A percentile compares a stretch with the other conserved stretches of the same genome.
Conservation (phyloP, 129 eudicot genomes). For the Flaveria ramosissima region DNA sequence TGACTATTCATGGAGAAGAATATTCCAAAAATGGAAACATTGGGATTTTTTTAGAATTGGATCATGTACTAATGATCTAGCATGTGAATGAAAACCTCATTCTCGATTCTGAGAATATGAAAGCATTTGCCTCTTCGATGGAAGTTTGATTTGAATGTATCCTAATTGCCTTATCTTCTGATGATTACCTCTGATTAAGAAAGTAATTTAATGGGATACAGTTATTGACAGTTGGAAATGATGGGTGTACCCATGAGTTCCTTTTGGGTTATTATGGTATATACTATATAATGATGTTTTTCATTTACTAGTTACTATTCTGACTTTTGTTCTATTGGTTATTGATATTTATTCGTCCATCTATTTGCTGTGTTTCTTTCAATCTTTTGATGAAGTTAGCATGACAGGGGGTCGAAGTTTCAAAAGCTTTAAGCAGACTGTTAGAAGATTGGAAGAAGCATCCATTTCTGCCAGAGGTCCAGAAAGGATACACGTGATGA, state of each 20-base stretch:
- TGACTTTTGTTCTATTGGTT: neutral
- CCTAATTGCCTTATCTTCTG: too few species aligned
- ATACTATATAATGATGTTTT: neutral
- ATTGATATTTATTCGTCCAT: neutral
- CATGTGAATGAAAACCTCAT: too few species aligned
- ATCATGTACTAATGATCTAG: too few species aligned
- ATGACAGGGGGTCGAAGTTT: constrained; percentile 66
- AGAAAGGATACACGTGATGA: constrained; percentile 77
- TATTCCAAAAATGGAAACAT: too few species aligned
- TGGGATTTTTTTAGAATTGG: too few species aligned
- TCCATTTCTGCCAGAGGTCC: constrained; percentile 80
- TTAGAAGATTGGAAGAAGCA: constrained; percentile 93
- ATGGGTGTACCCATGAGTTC: neutral
- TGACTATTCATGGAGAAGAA: too few species aligned
- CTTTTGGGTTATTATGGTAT: neutral
- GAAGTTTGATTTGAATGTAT: too few species aligned
- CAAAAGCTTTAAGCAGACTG: constrained; percentile 82
- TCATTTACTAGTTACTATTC: neutral
- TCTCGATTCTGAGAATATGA: too few species aligned
- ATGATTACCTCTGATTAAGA: too few species aligned
- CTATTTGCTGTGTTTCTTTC: neutral
- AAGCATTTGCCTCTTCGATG: too few species aligned
- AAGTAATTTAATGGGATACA: too few species aligned
- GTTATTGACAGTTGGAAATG: neutral
- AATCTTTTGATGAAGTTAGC: constrained; percentile 24